Base-by-base conservation (phyloP, 371 early-diverging fungal species). In the Choanephora cucurbitarum region DNA sequence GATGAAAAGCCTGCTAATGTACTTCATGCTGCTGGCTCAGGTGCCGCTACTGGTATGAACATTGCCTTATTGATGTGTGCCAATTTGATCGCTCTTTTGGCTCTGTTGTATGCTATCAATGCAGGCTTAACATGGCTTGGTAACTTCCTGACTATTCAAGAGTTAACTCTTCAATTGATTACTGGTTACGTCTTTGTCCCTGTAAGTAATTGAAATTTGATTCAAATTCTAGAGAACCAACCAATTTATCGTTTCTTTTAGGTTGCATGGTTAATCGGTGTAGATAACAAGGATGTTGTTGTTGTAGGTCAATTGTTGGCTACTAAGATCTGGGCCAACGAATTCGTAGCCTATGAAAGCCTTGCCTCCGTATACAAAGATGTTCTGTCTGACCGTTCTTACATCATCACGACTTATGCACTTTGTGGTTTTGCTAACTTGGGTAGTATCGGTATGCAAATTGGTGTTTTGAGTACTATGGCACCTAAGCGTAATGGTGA, bases 341-440 rank as follows among this genome's bases (percentile, higher is more conserved):
- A 96, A 80, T 93, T 96, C 67, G 90, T 89, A 17, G 96, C 96
- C 15, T 96, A 90, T 69, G 44, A 64, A 10, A 54, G 62, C 41
- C 72, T 89, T 60, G 64, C 77, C 0, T 61, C 66, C 21, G 58
- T 41, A 1, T 72, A 57, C 34, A 52, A 31, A 17, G 66, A 52
- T 24, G 34, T 54, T 0, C 55, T 87, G 33, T 57, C 76, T 21
- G 40, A 58, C 1, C 84, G 89, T 19, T 75, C 85, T 0, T 46
- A 61, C 6, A 32, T 85, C 23, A 73, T 91, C 49, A 75, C 83
- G 1, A 85, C 89, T 24, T 93, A 91, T 62, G 89, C 93, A 14
- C 84, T 93, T 55, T 92, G 93, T 65, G 93, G 93, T 19, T 95
- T 95, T 71, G 94, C 93, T 58, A 95, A 95, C 73, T 69, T 92